Base-by-base conservation (phyloP, 2,329 filamentous ascomycete genomes). In the Trichoderma oligosporum region DNA sequence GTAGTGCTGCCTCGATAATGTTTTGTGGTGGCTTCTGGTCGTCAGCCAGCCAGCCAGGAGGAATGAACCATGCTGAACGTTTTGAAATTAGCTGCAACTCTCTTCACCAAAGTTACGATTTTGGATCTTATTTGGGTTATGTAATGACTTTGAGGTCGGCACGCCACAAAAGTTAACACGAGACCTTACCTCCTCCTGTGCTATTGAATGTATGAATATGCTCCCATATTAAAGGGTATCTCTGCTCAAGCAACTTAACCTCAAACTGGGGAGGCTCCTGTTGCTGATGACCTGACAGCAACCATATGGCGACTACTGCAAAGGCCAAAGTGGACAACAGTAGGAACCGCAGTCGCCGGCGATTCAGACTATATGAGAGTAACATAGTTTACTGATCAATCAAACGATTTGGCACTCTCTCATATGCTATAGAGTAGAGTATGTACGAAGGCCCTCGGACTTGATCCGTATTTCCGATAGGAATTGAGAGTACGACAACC, bases 11-110 rank as follows among this genome's bases (percentile, higher is more conserved):
- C 27, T 66, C 62, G 22, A 65, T 18, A 20, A 66, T 66, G 27
- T 56, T 61, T 38, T 53, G 31, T 3, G 63, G 63, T 20, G 57
- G 54, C 11, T 57, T 35, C 33, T 58, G 39, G 18, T 22, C 42
- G 7, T 58, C 27, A 27, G 45, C 55, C 12, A 62, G 35, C 64
- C 64, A 66, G 24, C 57, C 57, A 0, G 62, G 59, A 2, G 64
- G 63, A 18, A 66, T 61, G 39, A 60, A 64, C 64, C 64, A 66
- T 4, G 64, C 64, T 66, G 44, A 11, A 20, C 12, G 42, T 16
- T 35, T 36, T 45, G 27, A 39, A 18, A 7, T 20, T 9, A 36
- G 45, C 14, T 25, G 46, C 39, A 58, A 57, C 36, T 48, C 18
- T 14, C 24, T 20, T 24, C n/a, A 31, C n/a, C n/a, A 41, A 54